A percentile compares a stretch with the other conserved stretches of the same genome.
Evolutionary conservation across 495 filamentous ascomycete genomes (phyloP).

Genomic region (Aspergillus conjunctus): DNA sequence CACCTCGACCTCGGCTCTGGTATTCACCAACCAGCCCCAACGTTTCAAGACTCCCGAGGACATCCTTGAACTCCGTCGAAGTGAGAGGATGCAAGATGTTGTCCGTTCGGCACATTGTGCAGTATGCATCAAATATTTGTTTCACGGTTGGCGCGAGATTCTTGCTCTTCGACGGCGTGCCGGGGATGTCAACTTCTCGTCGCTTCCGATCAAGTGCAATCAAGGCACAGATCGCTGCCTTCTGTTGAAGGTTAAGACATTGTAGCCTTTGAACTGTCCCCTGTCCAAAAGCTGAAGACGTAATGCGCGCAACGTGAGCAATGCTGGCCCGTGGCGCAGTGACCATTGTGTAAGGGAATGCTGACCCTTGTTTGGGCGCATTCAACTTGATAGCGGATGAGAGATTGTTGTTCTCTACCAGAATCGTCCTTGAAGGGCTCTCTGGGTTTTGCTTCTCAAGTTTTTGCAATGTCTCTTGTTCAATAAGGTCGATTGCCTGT

Average conservation of each 20-base stretch:
- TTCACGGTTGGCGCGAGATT: conserved; percentile 71
- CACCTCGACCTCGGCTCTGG: conserved; percentile 71
- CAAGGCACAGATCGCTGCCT: conserved; percentile 87
- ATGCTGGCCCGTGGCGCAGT: conserved; percentile 91
- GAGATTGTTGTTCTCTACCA: conserved; percentile 70
- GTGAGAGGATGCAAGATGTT: conserved; percentile 84
- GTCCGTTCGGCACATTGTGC: conserved; percentile 75
- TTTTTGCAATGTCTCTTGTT: conserved; percentile 68
- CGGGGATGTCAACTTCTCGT: conserved; percentile 39
- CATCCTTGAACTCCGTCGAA: conserved; percentile 88
- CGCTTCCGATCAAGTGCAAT: conserved; percentile 72
- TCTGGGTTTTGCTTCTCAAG: conserved; percentile 39
- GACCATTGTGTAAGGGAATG: conserved; percentile 61
- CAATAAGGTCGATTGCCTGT: conserved; percentile 84
- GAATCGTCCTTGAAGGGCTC: conserved; percentile 57
- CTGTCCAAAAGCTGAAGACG: conserved; percentile 82
- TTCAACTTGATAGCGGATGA: conserved; percentile 59
- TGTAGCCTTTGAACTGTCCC: conserved; percentile 80
- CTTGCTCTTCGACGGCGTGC: conserved; percentile 61
- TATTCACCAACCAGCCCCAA: conserved; percentile 73
- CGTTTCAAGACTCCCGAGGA: conserved; percentile 86
- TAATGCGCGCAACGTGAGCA: conserved; percentile 85
- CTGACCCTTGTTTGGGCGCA: conserved; percentile 35
- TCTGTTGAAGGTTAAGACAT: conserved; percentile 91
- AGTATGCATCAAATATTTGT: conserved; percentile 77